phyloP scores from a whole-genome alignment of 2,329 filamentous ascomycete species.

The Cladophialophora bantiana region DNA sequence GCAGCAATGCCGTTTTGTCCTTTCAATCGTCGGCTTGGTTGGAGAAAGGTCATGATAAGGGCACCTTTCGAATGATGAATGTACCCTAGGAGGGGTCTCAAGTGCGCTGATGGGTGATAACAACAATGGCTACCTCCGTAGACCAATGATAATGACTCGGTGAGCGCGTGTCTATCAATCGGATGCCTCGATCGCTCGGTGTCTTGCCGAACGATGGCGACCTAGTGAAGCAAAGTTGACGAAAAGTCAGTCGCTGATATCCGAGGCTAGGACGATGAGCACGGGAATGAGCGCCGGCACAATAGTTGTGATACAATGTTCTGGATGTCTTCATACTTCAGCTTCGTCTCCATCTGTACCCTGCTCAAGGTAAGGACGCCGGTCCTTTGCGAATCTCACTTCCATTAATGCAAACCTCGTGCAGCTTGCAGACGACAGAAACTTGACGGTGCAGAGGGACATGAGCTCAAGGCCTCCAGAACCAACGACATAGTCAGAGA shows the following conservation, averaged over 20 bases:
- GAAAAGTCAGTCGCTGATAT: background rate
- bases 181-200: background rate
- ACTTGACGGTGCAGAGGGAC: background rate
- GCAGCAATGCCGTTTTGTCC: background rate
- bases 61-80: background rate
- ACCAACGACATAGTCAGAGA: background rate
- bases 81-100: background rate
- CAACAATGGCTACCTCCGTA: background rate
- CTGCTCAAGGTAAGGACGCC: background rate
- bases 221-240: background rate
- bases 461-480: background rate
- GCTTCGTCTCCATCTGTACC: background rate
- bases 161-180: background rate
- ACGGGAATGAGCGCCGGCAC: background rate
- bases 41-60: background rate
- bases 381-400: background rate
- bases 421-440: background rate
- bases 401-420: background rate
- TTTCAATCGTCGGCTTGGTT: background rate
- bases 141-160: background rate
- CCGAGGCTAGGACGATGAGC: background rate
- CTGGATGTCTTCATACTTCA: background rate
- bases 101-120: background rate
- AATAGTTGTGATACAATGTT: background rate
- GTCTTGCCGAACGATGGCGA: background rate